Evolutionary conservation across 1,139 yeast species (phyloP).

Genomic region (Kodamaea ohmeri): DNA sequence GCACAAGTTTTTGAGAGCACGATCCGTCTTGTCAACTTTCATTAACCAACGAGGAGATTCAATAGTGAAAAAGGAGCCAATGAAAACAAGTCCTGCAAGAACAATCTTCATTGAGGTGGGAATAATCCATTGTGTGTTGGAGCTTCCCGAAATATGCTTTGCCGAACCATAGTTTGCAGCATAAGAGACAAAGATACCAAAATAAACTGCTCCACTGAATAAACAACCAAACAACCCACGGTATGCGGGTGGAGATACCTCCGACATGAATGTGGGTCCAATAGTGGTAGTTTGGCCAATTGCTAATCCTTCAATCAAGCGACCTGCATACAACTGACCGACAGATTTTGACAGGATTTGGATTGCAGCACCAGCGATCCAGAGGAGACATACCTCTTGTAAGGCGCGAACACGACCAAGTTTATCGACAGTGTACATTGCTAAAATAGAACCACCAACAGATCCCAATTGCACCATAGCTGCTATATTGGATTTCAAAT

Average conservation of each 20-base stretch:
- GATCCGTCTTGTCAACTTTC: slow-evolving; percentile 34
- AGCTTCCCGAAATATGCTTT: slow-evolving; percentile 27
- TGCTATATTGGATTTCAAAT: slow-evolving; percentile 53
- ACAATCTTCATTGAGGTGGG: slow-evolving; percentile 40
- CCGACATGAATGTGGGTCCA: slow-evolving; percentile 55
- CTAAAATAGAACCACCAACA: slow-evolving; percentile 53
- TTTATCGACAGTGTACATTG: slow-evolving; percentile 49
- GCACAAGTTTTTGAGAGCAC: slow-evolving; percentile 36
- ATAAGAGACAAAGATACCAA: slow-evolving; percentile 51
- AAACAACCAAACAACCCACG: slow-evolving; percentile 52
- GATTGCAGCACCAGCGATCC: slow-evolving; percentile 50
- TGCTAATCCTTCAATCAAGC: slow-evolving; percentile 53
- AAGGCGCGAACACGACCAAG: slow-evolving; percentile 56
- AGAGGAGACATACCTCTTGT: slow-evolving; percentile 42
- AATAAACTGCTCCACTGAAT: slow-evolving; percentile 55
- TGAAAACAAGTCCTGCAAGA: slow-evolving; percentile 41
- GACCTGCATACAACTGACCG: slow-evolving; percentile 54
- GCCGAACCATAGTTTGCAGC: slow-evolving; percentile 48
- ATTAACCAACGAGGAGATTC: slow-evolving; percentile 50
- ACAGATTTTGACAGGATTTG: slow-evolving; percentile 45
- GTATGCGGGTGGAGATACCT: slow-evolving; percentile 53
- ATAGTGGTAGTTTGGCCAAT: slow-evolving; percentile 57
- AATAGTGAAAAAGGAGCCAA: slow-evolving; percentile 36
- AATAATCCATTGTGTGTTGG: slow-evolving; percentile 38
- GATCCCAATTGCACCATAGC: slow-evolving; percentile 65